phyloP scores from a whole-genome alignment of 1,284 basidiomycete species.

The Microbotryum scabiosae region DNA sequence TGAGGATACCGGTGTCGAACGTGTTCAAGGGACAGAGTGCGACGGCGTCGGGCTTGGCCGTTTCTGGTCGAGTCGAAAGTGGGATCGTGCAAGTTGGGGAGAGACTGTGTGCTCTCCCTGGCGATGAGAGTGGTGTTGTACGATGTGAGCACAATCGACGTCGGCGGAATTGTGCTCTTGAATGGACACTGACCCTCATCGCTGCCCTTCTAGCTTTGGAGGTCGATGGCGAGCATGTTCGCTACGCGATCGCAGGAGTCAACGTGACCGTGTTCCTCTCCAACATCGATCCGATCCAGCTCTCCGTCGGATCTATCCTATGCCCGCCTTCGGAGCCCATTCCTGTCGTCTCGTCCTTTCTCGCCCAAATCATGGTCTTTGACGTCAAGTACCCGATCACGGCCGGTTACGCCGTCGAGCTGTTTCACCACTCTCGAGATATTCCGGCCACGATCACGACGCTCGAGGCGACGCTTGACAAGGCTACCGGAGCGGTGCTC shows the following conservation, averaged over 20 bases:
- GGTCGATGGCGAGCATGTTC: slow-evolving; percentile 63
- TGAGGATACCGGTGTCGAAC: slow-evolving; percentile 86
- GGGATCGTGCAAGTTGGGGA: slow-evolving; percentile 92
- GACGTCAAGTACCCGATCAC: slow-evolving; percentile 85
- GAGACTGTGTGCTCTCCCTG: slow-evolving; percentile 72
- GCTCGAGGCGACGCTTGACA: slow-evolving; percentile 67
- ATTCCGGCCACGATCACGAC: slow-evolving; percentile 79
- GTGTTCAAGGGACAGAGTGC: slow-evolving; percentile 84
- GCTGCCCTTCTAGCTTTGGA: slow-evolving; percentile 60
- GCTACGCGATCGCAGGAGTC: slow-evolving; percentile 84
- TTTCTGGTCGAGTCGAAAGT: slow-evolving; percentile 76
- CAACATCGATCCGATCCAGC: slow-evolving; percentile 73
- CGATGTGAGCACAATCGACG: slow-evolving; percentile 51
- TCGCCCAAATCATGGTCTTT: slow-evolving; percentile 85
- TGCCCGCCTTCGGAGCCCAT: slow-evolving; percentile 65
- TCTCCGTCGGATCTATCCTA: slow-evolving; percentile 80
- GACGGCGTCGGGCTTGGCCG: slow-evolving; percentile 58
- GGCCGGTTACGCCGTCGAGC: slow-evolving; percentile 75
- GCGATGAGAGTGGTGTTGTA: slow-evolving; percentile 79
- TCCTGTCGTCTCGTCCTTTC: slow-evolving; percentile 66
- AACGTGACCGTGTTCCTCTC: slow-evolving; percentile 80
- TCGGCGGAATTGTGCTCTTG: neutral
- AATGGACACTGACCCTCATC: neutral
- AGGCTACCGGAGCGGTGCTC: slow-evolving; percentile 61
- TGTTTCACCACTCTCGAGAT: slow-evolving; percentile 90